Percentiles rank a stretch among this genome's conserved stretches.
Evolutionary conservation across 805 yeast genomes (phyloP).

Genomic region (Saccharomyces cerevisiae): DNA sequence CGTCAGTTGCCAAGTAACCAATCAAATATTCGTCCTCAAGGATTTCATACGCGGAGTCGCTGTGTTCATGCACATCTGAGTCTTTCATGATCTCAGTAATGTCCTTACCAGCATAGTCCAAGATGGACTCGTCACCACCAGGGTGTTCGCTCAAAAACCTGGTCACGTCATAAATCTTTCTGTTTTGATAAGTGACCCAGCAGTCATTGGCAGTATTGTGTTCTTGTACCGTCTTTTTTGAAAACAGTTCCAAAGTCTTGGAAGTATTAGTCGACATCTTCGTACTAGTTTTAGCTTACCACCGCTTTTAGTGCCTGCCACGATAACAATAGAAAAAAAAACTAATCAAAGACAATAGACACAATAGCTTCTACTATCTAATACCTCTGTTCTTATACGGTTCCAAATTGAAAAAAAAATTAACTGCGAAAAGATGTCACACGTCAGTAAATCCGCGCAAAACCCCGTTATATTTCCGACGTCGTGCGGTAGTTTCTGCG

Average conservation of each 20-base stretch:
- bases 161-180: slow-evolving; percentile 81
- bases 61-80: slow-evolving; percentile 61
- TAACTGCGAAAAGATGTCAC: not conserved
- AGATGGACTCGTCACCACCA: slow-evolving; percentile 63
- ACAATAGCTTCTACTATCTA: not conserved
- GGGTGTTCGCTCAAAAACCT: slow-evolving; percentile 41
- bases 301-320: not conserved
- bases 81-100: slow-evolving; percentile 51
- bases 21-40: slow-evolving; percentile 71
- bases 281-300: not conserved
- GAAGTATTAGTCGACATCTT: slow-evolving; percentile 5
- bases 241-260: slow-evolving; percentile 50
- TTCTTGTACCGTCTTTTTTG: slow-evolving; percentile 42
- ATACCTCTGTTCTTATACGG: not conserved
- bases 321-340: not conserved
- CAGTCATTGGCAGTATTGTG: slow-evolving; percentile 52
- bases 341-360: not conserved
- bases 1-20: slow-evolving; percentile 74
- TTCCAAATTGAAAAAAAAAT: not conserved
- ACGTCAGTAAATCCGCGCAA: not conserved
- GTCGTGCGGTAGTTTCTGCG: not conserved
- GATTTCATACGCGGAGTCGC: slow-evolving; percentile 80
- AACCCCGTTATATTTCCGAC: not conserved
- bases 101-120: slow-evolving; percentile 72
- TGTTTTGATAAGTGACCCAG: slow-evolving; percentile 72